Evolutionary conservation across 139 green algal species (phyloP), one percentile per base, ranked within the genome.

Genomic region (Micractinium sp.): DNA sequence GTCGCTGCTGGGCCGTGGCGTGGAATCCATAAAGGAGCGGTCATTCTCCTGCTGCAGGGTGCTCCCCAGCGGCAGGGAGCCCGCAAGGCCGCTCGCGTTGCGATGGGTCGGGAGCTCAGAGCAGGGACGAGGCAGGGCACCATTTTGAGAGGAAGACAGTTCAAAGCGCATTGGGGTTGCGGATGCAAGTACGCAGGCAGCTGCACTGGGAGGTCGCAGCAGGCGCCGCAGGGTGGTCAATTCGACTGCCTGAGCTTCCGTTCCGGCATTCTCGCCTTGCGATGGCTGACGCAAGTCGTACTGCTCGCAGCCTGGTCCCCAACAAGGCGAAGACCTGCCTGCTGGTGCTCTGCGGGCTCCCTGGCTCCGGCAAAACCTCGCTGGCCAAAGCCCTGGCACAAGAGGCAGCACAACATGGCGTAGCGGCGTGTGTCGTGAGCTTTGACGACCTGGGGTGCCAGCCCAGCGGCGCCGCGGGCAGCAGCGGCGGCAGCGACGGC

Each of bases 391-490:
- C 39, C 63, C 63, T 87, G 27, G 29, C 29, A 4, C 35, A n/a
- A 4, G 66, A 87, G 41, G 83, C 83, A 23, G 29, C 15, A 1
- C 83, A 81, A 14, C 13, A 80, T 1, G 66, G 83, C 27, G 12
- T 81, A 7, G 83, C 79, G 25, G 83, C 81, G 67, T 39, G 66
- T 0, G 3, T 39, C 25, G 41, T 87, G 5, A 80, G 29, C 38
- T 87, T 87, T 39, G 83, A 87, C 41, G 83, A 87, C 0, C 67
- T 79, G 23, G 83, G 67, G 36, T 87, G 83, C 19, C 83, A 87
- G 38, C 83, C 83, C 25, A 38, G 41, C 78, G 7, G 38, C 39
- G 27, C 23, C 38, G 66, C 63, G 12, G 23, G 29, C 66, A 36
- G 16, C 63, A 38, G 67, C 36, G 39, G 33, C 36, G 80, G 20